phyloP scores from a whole-genome alignment of 78 protist species.

The Monocercomonoides exilis region DNA sequence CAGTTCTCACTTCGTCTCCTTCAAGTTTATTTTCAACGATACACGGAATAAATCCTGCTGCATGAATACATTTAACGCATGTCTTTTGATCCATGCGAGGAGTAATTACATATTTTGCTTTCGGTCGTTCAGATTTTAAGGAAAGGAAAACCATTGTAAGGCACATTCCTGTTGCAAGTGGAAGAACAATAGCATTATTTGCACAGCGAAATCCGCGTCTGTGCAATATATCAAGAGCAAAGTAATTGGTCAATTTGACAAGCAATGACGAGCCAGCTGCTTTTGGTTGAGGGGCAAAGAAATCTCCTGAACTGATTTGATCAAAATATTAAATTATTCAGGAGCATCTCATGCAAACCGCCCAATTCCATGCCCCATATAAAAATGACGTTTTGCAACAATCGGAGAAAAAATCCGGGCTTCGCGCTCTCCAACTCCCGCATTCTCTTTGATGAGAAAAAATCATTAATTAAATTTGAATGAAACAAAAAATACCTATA shows the following conservation, averaged over 20 bases:
- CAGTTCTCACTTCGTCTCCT: conserved; percentile 48
- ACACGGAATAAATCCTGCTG: conserved; percentile 68
- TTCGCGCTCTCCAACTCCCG: conserved; percentile 97
- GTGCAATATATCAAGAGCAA: conserved; percentile 58
- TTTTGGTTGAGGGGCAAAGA: conserved; percentile 15
- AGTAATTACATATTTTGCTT: conserved; percentile 70
- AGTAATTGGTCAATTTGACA: conserved; percentile 39
- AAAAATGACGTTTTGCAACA: conserved; percentile 53
- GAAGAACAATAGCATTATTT: conserved; percentile 59
- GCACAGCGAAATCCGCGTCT: not conserved
- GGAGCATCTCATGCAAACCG: conserved; percentile 90
- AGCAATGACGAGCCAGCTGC: conserved; percentile 98
- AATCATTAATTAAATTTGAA: no score
- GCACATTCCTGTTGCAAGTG: conserved; percentile 93
- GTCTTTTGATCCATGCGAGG: conserved; percentile 97
- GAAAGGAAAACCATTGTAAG: conserved; percentile 62
- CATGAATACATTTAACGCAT: conserved; percentile 79
- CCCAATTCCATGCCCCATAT: conserved; percentile 90
- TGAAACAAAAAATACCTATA: no score
- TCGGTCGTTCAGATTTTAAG: conserved; percentile 18
- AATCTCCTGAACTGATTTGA: not conserved
- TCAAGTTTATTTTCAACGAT: conserved; percentile 49
- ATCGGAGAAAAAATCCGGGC: conserved; percentile 65
- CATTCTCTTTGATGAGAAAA: no score
- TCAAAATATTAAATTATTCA: conserved; percentile 73